Evolutionary conservation across 2,329 filamentous ascomycete species (phyloP).

Genomic region (Coniochaeta hoffmannii): DNA sequence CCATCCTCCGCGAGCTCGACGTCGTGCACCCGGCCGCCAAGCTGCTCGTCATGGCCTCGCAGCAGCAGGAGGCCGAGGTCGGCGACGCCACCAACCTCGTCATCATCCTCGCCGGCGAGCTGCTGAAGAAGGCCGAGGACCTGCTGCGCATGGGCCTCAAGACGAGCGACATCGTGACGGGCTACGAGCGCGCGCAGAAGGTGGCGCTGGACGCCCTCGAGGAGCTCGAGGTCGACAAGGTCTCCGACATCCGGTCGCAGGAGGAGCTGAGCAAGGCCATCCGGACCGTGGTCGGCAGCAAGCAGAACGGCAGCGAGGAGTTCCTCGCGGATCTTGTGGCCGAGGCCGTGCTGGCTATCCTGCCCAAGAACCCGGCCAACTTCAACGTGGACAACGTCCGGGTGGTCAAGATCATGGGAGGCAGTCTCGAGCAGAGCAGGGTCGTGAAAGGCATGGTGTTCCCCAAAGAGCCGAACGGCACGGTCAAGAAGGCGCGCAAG

Average conservation of each 20-base stretch:
- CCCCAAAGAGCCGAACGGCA: constrained; percentile 86
- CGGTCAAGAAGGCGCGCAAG: constrained; percentile 81
- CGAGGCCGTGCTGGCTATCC: constrained; percentile 74
- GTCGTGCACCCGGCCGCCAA: constrained; percentile 98
- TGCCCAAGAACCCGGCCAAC: constrained; percentile 90
- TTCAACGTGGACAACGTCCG: constrained; percentile 99
- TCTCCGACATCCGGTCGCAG: constrained; percentile 73
- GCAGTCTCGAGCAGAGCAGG: constrained; percentile 84
- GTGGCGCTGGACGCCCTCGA: constrained; percentile 81
- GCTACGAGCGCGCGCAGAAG: constrained; percentile 90
- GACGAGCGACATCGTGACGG: constrained; percentile 93
- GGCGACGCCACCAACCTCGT: constrained; percentile 97
- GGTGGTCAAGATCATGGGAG: constrained; percentile 99
- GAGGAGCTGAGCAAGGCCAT: constrained; percentile 90
- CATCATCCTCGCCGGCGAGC: constrained; percentile 89
- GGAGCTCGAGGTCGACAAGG: constrained; percentile 83
- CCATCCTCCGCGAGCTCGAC: constrained; percentile 93
- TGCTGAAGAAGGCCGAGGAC: constrained; percentile 95
- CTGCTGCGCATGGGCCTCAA: constrained; percentile 94
- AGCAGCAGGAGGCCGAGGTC: constrained; percentile 99
- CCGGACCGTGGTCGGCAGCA: constrained; percentile 89
- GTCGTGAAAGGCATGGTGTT: constrained; percentile 99
- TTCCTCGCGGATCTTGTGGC: constrained; percentile 80
- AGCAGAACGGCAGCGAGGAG: constrained; percentile 92
- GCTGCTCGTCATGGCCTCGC: constrained; percentile 94